Base-by-base conservation (phyloP, 345 rosid genomes). In the Euphorbia pulcherrima region DNA sequence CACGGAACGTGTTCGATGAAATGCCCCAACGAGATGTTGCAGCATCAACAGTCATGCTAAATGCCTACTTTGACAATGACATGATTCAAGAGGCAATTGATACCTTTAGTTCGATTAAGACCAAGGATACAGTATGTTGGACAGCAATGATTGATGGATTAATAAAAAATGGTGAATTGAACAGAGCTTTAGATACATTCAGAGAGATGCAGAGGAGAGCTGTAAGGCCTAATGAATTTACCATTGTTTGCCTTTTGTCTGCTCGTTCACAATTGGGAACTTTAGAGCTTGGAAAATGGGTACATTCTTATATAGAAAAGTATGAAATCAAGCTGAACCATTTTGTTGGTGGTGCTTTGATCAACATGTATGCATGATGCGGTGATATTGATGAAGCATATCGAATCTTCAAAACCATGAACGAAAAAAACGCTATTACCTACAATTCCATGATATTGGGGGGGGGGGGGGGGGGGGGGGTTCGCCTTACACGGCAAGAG, bases 131-230 rank as follows among this genome's bases (percentile, higher is more conserved):
- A 0, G 84, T 86, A 58, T 82, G 88, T 70, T 87, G 92, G 92
- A 89, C 90, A 2, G 86, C 86, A 4, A 81, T 87, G 90, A 87
- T 87, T 69, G 87, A 81, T 57, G 90, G 92, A 69, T 68, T 85
- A 72, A 86, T 81, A 39, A 75, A 78, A 77, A 83, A 84, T 81
- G 82, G 74, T 56, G 82, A 85, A 77, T 73, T 79, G 87, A 80
- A 81, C 74, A 77, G 68, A 74, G 96, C 88, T 17, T 72, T 87
- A 72, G 80, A 80, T 77, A 68, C 77, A 59, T 87, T 89, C 61
- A 84, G 82, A 65, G 69, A 76, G 29, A 85, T 89, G 92, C 96
- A 85, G 71, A 82, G 78, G 60, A 76, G 74, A 33, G 51, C 61
- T 44, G 80, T 79, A 71, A 68, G 18, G 39, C 84, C 86, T 29